Conservation (phyloP, 805 yeast genomes). For the Clavispora carvajalis region DNA sequence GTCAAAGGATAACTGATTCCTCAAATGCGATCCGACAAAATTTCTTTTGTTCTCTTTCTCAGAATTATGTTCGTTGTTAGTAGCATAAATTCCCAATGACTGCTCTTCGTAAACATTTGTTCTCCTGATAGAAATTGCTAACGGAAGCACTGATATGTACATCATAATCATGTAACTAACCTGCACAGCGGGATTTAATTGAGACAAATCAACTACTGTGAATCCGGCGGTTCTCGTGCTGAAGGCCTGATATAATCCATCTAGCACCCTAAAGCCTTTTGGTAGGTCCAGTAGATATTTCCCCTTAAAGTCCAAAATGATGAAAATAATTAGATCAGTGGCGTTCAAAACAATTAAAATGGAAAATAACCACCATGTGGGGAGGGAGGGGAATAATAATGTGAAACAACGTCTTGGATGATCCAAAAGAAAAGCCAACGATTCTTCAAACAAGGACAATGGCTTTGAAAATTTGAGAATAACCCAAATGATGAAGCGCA, state of each 20-base stretch:
- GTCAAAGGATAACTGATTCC: constrained; percentile 90
- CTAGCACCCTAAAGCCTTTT: constrained; percentile 65
- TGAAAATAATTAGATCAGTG: constrained; percentile 74
- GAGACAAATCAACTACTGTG: constrained; percentile 60
- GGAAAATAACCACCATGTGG: constrained; percentile 91
- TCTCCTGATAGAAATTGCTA: constrained; percentile 93
- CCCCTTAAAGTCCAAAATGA: constrained; percentile 63
- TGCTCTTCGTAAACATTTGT: constrained; percentile 98
- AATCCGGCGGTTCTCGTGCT: constrained; percentile 95
- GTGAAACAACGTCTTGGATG: constrained; percentile 98
- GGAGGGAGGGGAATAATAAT: constrained; percentile 80
- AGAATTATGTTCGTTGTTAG: constrained; percentile 24
- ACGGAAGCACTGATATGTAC: constrained; percentile 94
- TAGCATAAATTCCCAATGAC: constrained; percentile 79
- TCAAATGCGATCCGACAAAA: constrained; percentile 79
- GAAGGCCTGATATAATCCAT: constrained; percentile 86
- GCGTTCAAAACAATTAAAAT: constrained; percentile 69
- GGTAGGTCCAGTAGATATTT: constrained; percentile 48
- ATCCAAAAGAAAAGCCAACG: constrained; percentile 79
- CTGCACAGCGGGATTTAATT: constrained; percentile 84
- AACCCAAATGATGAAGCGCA: constrained; percentile 80
- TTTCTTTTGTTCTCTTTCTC: constrained; percentile 44
- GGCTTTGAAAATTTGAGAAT: constrained; percentile 63
- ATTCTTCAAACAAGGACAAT: constrained; percentile 61
- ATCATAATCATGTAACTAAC: constrained; percentile 94